Percentiles rank a stretch among this genome's conserved stretches.
Evolutionary conservation across 164 flowering plant species (phyloP).

Genomic region (Aristolochia contorta): DNA sequence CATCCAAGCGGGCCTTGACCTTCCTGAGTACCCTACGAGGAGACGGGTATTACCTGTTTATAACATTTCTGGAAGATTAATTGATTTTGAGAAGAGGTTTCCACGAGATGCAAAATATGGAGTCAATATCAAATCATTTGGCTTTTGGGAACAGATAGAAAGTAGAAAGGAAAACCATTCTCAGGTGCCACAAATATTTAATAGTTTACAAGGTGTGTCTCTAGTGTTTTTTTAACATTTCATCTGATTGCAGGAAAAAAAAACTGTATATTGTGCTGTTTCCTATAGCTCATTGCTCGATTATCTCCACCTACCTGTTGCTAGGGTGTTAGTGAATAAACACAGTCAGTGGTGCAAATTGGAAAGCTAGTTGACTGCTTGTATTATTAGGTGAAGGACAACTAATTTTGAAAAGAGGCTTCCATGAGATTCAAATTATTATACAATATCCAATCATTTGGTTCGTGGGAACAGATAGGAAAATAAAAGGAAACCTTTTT

Average conservation of each 20-base stretch:
- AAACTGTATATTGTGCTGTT: neutral
- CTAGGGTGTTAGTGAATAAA: too few relatives aligned
- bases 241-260: neutral
- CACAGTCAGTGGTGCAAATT: too few relatives aligned
- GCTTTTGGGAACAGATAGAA: slow-evolving; percentile 35
- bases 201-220: slow-evolving; percentile 37
- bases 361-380: slow-evolving; percentile 20
- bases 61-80: slow-evolving; percentile 32
- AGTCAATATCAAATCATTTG: slow-evolving; percentile 27
- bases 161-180: slow-evolving; percentile 3
- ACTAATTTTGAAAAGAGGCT: slow-evolving; percentile 44
- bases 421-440: slow-evolving; percentile 26
- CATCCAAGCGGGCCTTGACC: slow-evolving; percentile 45
- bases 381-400: slow-evolving; percentile 32
- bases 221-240: neutral
- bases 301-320: too few relatives aligned
- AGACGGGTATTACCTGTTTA: slow-evolving; percentile 38
- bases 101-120: slow-evolving; percentile 28
- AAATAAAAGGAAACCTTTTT: too few relatives aligned
- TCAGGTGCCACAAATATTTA: slow-evolving; percentile 5
- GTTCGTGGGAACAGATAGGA: slow-evolving; percentile 35
- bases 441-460: slow-evolving; percentile 28
- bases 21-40: slow-evolving; percentile 48
- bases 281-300: neutral
- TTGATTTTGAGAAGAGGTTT: slow-evolving; percentile 45